These are phyloP conservation scores for Chlamydomonas schloesseri DNA, from an alignment of 139 green algal species.

Conservation along the genomic window DNA sequence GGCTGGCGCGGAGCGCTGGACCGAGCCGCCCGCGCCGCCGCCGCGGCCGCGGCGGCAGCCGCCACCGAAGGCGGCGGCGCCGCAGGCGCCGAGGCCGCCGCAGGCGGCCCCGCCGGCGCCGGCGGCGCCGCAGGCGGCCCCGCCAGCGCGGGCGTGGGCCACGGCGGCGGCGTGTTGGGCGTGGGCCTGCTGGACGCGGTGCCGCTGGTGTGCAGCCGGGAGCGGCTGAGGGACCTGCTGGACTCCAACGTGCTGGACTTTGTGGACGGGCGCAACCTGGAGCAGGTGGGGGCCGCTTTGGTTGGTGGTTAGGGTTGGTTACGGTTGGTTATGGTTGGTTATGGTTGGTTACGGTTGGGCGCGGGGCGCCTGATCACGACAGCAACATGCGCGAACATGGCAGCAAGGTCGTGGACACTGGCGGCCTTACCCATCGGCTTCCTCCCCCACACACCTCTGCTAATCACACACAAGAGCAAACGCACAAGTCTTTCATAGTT, in stretches of 20 bases:
- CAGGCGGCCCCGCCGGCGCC: not conserved
- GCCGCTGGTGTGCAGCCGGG: slow-evolving; percentile 3
- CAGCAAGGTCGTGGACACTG: no score
- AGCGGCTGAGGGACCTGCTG: slow-evolving; percentile 18
- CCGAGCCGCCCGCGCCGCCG: not conserved
- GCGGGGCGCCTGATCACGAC: no score
- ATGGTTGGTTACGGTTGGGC: no score
- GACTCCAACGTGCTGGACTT: slow-evolving; percentile 25
- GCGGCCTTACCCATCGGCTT: no score
- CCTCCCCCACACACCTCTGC: no score
- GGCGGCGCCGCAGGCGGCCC: not conserved
- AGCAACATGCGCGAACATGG: no score
- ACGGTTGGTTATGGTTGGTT: no score
- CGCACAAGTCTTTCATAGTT: no score
- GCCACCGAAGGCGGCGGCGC: not conserved
- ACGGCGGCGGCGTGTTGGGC: not conserved
- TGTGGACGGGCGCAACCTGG: slow-evolving; percentile 20
- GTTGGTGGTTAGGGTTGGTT: no score
- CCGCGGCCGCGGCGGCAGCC: not conserved
- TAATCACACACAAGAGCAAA: no score
- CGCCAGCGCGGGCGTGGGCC: not conserved
- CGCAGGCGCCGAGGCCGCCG: not conserved
- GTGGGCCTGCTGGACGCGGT: not conserved
- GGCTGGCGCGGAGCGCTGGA: slow-evolving; percentile 19
- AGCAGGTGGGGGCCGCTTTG: slow-evolving; percentile 1